Evolutionary conservation across 768 basidiomycete genomes (phyloP), one percentile per base, ranked within the genome.

Genomic region (Gyrodon lividus): DNA sequence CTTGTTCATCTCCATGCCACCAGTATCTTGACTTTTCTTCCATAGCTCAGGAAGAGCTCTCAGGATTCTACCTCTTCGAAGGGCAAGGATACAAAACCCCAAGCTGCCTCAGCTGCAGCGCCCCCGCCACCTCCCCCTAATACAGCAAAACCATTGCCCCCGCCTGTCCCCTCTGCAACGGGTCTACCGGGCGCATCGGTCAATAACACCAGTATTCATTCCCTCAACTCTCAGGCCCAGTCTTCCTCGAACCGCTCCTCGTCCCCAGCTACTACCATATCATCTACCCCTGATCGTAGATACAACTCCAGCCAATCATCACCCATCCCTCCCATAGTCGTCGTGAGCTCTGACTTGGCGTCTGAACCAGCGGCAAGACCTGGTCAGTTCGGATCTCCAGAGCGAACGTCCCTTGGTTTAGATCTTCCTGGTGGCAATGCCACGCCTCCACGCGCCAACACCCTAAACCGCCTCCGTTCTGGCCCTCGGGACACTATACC

Each of bases 401-500:
- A 84, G 57, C 76, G 82, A 39, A 66, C 75, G 45, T 70, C 78
- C 23, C 56, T 76, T 34, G 72, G 72, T 33, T 59, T 78, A 41
- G 83, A 84, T 68, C 72, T 77, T 49, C 59, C 65, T 19, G 67
- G 72, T 17, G 57, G 62, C 16, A 76, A 69, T 64, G 72, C 76
- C 9, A 78, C 78, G 1, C 86, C 84, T 19, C 87, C 89, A 26
- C 81, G 89, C 48, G 76, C 82, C 35, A 82, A 78, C 38, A 76
- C 88, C 10, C 74, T 90, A 57, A 84, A 81, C 62, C 85, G 91
- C 59, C 81, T 92, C 48, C 81, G 90, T 52, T 80, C 84, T 38
- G 84, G 83, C 16, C 92, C 94, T 48, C 97, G 94, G 72, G 97
- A 98, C 70, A 98, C 92, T 39, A 98, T 98, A 52, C 93, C 96